Base-by-base conservation (phyloP, 2,329 filamentous ascomycete genomes). In the Beauveria sp. region DNA sequence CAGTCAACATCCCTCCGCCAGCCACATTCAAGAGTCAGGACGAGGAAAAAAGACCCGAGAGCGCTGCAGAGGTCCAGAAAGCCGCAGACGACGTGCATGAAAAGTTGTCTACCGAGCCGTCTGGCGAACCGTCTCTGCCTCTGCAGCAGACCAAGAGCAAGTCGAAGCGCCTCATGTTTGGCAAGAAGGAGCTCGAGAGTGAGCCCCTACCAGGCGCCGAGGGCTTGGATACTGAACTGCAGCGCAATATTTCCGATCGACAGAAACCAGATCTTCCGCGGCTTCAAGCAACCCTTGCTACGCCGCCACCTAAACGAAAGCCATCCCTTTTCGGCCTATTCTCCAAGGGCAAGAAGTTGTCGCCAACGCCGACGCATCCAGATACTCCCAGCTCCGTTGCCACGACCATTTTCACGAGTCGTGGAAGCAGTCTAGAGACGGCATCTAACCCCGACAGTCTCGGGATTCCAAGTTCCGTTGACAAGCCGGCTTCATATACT, bases 241-340 rank as follows among this genome's bases (percentile, higher is more conserved):
- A 81, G 65, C 76, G 78, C 62, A 76, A 79, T 50, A 70, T 80
- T 50, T 76, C 76, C 26, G 78, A 82, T 64, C 78, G 81, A 67
- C 79, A 78, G 70, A 78, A 75, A 66, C 76, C 77, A 58, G 77
- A 82, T 64, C 72, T 79, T 24, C 74, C 75, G 54, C 75, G 78
- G 59, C 73, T 80, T 24, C 75, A 78, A 63, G 70, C 75, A 43
- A 73, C 79, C 64, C 71, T 80, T 43, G 72, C 71, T 40, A 75
- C 70, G 10, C 67, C 70, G 5, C 68, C 66, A 64, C 66, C 66
- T 16, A 76, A 73, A 63, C 61, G 69, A 7, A 75, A 67, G 63
- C 75, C 55, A 14, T 76, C 77, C 20, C 72, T 82, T 34, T 70
- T 82, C 55, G 79, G 80, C 62, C 74, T 80, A 56, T 69, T 83